Base-by-base conservation (phyloP, 306 rosid genomes). In the Pyrus bretschneideri region DNA sequence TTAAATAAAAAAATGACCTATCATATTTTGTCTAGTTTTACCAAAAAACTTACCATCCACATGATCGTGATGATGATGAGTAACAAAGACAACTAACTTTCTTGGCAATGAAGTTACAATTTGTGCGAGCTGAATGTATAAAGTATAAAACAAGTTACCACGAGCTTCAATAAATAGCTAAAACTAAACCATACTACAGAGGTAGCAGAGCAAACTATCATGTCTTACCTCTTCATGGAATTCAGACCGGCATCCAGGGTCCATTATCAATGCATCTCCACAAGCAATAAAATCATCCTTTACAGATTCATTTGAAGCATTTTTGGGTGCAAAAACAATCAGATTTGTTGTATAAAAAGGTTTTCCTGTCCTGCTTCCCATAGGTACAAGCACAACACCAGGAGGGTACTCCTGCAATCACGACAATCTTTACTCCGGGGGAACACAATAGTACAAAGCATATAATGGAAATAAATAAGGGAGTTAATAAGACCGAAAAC, bases 191-290 rank as follows among this genome's bases (percentile, higher is more conserved):
- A 57, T 19, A n/a, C 62, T 7, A n/a, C 46, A 29, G 21, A 58
- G 18, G 27, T 69, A 64, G 55, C 55, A 73, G 15, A 23, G 40
- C n/a, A 69, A 73, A 29, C 11, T 21, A 33, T 23, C 14, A 64
- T 3, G 31, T 11, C 59, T 64, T 81, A 93, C 98, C 98, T 91
- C 97, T 81, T 78, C 88, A 78, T 93, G 88, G 81, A 85, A 85
- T 71, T 83, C 71, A 80, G 93, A 87, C 67, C 75, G 82, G 76
- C 98, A 93, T 74, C 98, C 98, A 27, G 96, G 97, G 86, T 93
- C 98, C 79, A 93, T 89, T 60, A 93, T 91, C 70, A 91, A 83
- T 63, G 97, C 98, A 82, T 93, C 98, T 77, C 97, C 98, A 80
- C 38, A 11, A 61, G 89, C 91, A 76, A 87, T 77, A 83, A 68